Conservation (phyloP, 768 basidiomycete species). For the Hericium rajendrae region DNA sequence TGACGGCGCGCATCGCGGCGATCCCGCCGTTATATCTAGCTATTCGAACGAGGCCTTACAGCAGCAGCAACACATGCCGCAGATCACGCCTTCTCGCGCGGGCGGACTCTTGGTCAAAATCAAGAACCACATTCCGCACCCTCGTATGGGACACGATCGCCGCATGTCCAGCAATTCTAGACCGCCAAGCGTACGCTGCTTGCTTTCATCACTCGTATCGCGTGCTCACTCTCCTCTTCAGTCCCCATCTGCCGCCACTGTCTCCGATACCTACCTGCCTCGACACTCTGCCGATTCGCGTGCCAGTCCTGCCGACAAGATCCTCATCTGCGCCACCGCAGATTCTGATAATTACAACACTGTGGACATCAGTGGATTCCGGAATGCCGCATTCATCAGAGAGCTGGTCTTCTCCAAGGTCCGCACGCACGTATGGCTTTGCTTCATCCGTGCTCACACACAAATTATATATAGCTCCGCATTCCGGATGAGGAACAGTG, state of each 20-base stretch:
- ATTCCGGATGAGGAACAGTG: constrained; percentile 79
- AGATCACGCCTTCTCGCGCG: constrained; percentile 19
- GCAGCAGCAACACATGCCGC: constrained; percentile 15
- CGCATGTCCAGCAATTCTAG: constrained; percentile 20
- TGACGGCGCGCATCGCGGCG: constrained; percentile 27
- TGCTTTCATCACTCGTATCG: background rate
- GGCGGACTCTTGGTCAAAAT: constrained; percentile 13
- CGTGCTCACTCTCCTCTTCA: constrained; percentile 11
- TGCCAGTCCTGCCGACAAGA: constrained; percentile 17
- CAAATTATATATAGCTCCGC: constrained; percentile 41
- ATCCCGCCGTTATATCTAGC: constrained; percentile 16
- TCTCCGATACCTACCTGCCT: constrained; percentile 11
- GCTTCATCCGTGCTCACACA: constrained; percentile 2
- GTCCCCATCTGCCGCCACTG: constrained; percentile 18
- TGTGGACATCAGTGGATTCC: constrained; percentile 62
- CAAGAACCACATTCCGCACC: constrained; percentile 14
- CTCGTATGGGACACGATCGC: constrained; percentile 14
- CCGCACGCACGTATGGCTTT: constrained; percentile 11
- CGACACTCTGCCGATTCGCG: constrained; percentile 10
- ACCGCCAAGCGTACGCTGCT: constrained; percentile 22
- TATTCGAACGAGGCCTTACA: constrained; percentile 26
- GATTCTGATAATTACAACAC: constrained; percentile 69
- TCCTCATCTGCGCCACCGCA: constrained; percentile 59
- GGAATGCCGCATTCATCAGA: constrained; percentile 58
- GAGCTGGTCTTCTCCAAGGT: constrained; percentile 80